Conservation (phyloP, 1,284 basidiomycete species). For the Heterobasidion occidentale region DNA sequence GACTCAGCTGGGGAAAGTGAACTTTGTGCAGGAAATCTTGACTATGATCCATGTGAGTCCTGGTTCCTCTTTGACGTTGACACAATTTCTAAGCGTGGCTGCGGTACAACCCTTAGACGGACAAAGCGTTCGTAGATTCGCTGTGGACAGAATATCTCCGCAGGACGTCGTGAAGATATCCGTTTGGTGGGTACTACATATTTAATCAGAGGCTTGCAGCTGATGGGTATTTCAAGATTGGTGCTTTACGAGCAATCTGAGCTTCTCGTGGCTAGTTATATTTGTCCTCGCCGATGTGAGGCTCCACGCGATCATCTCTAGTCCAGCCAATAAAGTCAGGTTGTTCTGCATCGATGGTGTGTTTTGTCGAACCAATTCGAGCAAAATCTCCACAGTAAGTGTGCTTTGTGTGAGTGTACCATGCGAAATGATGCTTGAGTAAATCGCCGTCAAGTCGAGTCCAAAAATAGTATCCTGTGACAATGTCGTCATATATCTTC, state of each 20-base stretch:
- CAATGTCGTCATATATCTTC: neutral
- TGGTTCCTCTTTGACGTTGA: constrained; percentile 24
- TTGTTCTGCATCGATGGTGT: neutral
- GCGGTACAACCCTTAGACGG: constrained; percentile 24
- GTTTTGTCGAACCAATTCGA: neutral
- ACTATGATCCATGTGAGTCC: constrained; percentile 58
- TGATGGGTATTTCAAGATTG: neutral
- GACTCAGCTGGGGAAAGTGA: constrained; percentile 37
- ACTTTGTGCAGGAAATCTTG: constrained; percentile 61
- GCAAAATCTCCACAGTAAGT: no score
- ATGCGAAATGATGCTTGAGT: no score
- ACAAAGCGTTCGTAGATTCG: constrained; percentile 14
- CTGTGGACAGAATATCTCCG: constrained; percentile 13
- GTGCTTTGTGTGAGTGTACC: no score
- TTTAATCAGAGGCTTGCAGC: no score
- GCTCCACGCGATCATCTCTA: no score
- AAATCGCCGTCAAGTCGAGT: neutral
- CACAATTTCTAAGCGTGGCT: constrained; percentile 42
- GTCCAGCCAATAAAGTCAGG: neutral
- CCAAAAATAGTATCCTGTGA: neutral
- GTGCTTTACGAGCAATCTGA: neutral
- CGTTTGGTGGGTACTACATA: no score
- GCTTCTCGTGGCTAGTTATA: neutral
- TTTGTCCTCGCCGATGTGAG: neutral
- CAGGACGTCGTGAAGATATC: neutral